Conservation (phyloP, 805 yeast genomes). For the Wickerhamiella galacta region DNA sequence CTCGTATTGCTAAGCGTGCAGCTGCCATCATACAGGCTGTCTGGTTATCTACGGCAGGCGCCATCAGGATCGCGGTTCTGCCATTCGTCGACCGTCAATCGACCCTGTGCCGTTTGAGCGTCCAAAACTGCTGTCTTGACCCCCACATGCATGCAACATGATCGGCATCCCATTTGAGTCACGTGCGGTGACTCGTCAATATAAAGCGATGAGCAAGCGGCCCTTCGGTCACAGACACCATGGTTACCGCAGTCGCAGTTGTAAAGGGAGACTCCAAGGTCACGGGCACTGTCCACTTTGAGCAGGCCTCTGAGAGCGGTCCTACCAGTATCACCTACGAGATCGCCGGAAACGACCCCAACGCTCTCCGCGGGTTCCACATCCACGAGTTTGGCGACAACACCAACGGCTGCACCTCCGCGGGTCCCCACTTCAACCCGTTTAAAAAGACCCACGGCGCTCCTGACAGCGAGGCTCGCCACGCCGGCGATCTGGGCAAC, state of each 20-base stretch:
- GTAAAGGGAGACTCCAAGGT: constrained; percentile 90
- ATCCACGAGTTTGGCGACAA: constrained; percentile 96
- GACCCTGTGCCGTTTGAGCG: too few relatives aligned
- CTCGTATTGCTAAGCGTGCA: too few relatives aligned
- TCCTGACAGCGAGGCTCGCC: constrained; percentile 53
- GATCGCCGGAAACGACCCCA: constrained; percentile 73
- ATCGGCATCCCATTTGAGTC: too few relatives aligned
- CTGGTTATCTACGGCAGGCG: too few relatives aligned
- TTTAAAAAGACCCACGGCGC: constrained; percentile 76
- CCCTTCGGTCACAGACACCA: too few relatives aligned
- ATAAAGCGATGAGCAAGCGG: too few relatives aligned
- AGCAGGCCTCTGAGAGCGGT: constrained; percentile 59
- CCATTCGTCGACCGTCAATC: too few relatives aligned
- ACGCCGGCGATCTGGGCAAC: constrained; percentile 96
- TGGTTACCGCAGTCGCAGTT: constrained; percentile 57
- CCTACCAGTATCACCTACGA: constrained; percentile 75
- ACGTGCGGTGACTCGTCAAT: too few relatives aligned
- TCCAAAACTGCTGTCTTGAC: too few relatives aligned
- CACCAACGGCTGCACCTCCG: constrained; percentile 97
- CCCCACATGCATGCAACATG: too few relatives aligned
- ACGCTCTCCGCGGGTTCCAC: constrained; percentile 81
- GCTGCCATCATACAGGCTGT: too few relatives aligned
- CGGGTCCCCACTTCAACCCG: constrained; percentile 96
- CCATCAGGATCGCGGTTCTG: too few relatives aligned
- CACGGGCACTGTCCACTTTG: constrained; percentile 72